Evolutionary conservation across 1,139 yeast genomes (phyloP).

Genomic region (Hansenula anomala): DNA sequence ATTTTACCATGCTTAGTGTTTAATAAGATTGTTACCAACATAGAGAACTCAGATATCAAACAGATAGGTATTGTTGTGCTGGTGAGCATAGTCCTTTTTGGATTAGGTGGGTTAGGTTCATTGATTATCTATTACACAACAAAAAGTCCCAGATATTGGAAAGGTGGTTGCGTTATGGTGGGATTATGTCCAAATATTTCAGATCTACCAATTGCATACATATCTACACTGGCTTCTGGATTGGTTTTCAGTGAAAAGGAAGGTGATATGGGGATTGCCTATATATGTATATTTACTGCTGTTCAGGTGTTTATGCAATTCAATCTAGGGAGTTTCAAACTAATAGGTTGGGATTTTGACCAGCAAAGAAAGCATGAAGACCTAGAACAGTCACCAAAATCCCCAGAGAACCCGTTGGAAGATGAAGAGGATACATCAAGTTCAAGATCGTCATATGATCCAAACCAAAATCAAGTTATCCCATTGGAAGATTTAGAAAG

Average conservation of each 20-base stretch:
- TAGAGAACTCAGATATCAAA: conserved; percentile 70
- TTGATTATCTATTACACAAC: conserved; percentile 9
- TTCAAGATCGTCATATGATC: background rate
- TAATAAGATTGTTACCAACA: conserved; percentile 66
- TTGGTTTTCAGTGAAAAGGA: conserved; percentile 52
- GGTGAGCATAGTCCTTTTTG: conserved; percentile 8
- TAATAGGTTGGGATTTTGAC: conserved; percentile 65
- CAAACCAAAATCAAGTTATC: background rate
- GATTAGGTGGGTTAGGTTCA: conserved; percentile 16
- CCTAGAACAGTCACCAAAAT: background rate
- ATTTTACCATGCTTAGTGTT: conserved; percentile 80
- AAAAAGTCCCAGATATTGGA: conserved; percentile 62
- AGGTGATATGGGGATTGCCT: conserved; percentile 80
- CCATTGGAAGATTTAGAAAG: conserved; percentile 3
- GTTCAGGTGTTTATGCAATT: conserved; percentile 69
- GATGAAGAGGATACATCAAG: background rate
- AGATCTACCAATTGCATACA: conserved; percentile 87
- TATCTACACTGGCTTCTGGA: conserved; percentile 74
- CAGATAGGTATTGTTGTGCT: conserved; percentile 61
- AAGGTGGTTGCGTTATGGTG: conserved; percentile 78
- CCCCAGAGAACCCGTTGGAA: background rate
- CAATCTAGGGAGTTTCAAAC: conserved; percentile 69
- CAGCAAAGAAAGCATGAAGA: conserved; percentile 8
- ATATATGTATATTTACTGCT: conserved; percentile 74
- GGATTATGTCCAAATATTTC: conserved; percentile 74